Evolutionary conservation across 2,329 filamentous ascomycete genomes (phyloP), one percentile per base, ranked within the genome.

Genomic region (Ophiostoma ulmi): DNA sequence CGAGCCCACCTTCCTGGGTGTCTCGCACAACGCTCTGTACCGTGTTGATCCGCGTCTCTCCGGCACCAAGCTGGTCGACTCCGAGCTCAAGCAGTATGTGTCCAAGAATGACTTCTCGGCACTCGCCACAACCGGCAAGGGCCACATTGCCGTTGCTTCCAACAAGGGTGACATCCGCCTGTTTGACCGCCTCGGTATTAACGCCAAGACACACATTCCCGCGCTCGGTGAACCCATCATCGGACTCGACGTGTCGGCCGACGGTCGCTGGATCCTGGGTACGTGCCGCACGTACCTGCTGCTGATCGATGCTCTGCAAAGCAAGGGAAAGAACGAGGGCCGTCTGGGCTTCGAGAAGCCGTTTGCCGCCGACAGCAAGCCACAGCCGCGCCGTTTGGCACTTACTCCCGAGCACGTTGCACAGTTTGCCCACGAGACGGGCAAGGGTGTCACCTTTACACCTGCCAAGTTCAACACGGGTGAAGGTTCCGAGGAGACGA

Each of bases 61-160:
- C 7, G 95, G 94, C 68, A 90, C 91, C 81, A 99, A 99, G 83
- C 88, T 99, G 65, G 95, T 98, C 20, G 93, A 97, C 73, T 86
- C 90, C 8, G 90, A 98, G 75, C 86, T 98, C 76, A 98, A 99
- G 84, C 94, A 98, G 79, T 99, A 99, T 78, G 88, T 86, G 14
- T 96, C 93, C 76, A 98, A 98, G 86, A 98, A 98, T 77, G 94
- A 97, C 76, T 99, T 99, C 81, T 97, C 94, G 0, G 91, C 94
- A 17, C 86, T 96, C 38, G 93, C 95, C 5, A 98, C 95, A 0
- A 99, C 95, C 0, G 93, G 97, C 77, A 94, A 98, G 81, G 95
- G 95, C 13, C 96, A 97, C 78, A 93, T 99, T 74, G 95, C 95
- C 5, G 94, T 99, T 8, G 94, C 95, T 0, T 97, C 93, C 69